phyloP scores from a whole-genome alignment of 176 grass and related monocot species.

The Oryza glumipatula region DNA sequence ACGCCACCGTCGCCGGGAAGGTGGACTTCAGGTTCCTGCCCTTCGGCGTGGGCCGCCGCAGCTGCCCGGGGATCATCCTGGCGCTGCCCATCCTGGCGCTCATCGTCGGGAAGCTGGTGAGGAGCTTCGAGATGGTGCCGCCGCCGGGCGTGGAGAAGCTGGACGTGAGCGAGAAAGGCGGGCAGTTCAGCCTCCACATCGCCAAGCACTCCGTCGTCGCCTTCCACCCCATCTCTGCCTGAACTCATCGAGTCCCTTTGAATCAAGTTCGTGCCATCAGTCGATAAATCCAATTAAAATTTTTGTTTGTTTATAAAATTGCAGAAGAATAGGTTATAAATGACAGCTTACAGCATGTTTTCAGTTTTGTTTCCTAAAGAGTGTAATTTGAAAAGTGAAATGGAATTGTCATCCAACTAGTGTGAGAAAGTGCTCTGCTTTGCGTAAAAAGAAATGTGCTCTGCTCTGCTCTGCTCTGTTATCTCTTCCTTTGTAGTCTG shows the following conservation, averaged over 20 bases:
- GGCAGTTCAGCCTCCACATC: slow-evolving; percentile 90
- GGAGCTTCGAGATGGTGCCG: slow-evolving; percentile 74
- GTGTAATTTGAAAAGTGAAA: not conserved
- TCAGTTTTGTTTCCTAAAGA: not conserved
- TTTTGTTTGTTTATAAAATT: not conserved
- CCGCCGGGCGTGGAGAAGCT: slow-evolving; percentile 57
- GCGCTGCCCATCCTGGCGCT: slow-evolving; percentile 78
- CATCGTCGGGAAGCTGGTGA: slow-evolving; percentile 64
- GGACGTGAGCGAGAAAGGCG: slow-evolving; percentile 53
- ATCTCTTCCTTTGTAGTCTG: not conserved
- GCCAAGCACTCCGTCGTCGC: slow-evolving; percentile 62
- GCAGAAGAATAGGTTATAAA: not conserved
- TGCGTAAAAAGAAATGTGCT: too few species aligned
- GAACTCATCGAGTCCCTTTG: not conserved
- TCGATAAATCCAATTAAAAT: not conserved
- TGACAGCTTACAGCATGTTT: not conserved
- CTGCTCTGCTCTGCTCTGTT: not conserved
- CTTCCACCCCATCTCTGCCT: slow-evolving; percentile 39
- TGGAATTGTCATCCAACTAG: not conserved
- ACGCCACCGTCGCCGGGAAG: slow-evolving; percentile 69
- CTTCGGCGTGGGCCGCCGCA: slow-evolving; percentile 74
- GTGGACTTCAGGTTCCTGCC: slow-evolving; percentile 86
- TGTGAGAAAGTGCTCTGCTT: not conserved
- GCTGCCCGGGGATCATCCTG: slow-evolving; percentile 86
- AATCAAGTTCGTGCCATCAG: not conserved